These are phyloP conservation scores for Casuarina glauca DNA, from an alignment of 306 rosid genomes.

Conservation along the genomic window DNA sequence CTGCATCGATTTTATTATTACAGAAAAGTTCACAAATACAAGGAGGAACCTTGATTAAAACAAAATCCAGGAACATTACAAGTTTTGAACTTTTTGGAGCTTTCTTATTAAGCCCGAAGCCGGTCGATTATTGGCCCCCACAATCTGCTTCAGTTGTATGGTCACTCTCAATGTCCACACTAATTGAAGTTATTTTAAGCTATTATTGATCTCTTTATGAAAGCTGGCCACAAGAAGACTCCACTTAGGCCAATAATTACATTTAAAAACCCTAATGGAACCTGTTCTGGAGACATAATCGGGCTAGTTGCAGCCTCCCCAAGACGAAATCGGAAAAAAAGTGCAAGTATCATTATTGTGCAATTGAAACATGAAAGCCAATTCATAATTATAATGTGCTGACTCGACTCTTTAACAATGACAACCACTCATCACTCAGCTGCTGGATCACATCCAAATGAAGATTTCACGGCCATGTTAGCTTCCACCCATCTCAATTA, in stretches of 20 bases:
- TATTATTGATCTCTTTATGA: constrained; percentile 6
- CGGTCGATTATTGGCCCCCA: constrained; percentile 27
- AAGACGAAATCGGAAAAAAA: constrained; percentile 7
- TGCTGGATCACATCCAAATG: constrained; percentile 15
- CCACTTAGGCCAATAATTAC: constrained; percentile 42
- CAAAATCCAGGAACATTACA: constrained; percentile 8
- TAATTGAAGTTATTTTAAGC: constrained; percentile 16
- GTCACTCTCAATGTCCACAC: constrained; percentile 24
- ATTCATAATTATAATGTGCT: constrained; percentile 26
- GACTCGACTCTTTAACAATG: constrained; percentile 3
- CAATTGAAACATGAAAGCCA: constrained; percentile 25
- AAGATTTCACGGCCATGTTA: constrained; percentile 18
- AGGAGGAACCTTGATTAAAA: constrained; percentile 16
- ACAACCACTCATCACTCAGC: neutral
- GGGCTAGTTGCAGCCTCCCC: constrained; percentile 53
- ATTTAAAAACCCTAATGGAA: constrained; percentile 25
- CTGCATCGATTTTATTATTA: neutral
- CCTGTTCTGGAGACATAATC: constrained; percentile 12
- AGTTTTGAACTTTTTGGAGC: constrained; percentile 16
- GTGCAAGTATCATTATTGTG: constrained; percentile 19
- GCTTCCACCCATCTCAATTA: neutral
- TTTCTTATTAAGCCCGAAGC: constrained; percentile 23
- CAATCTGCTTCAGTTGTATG: constrained; percentile 31
- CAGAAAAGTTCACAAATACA: neutral
- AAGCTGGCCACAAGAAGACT: constrained; percentile 30